These are phyloP conservation scores for Tetrapyrgos nigripes DNA, from an alignment of 1,284 basidiomycete species.

Conservation along the genomic window DNA sequence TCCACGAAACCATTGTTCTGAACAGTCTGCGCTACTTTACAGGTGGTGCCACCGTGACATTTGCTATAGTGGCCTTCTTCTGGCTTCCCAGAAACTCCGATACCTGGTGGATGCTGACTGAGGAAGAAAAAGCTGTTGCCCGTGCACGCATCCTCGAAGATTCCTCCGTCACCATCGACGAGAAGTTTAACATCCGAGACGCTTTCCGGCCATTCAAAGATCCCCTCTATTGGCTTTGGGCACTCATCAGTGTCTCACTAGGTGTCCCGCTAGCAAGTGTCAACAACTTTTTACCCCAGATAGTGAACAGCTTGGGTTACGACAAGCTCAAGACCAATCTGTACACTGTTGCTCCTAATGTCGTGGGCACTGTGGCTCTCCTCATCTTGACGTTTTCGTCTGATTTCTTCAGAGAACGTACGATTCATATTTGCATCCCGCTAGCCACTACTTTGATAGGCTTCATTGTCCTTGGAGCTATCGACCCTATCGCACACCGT, in stretches of 20 bases:
- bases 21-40: background rate
- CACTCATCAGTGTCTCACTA: conserved; percentile 48
- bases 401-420: conserved; percentile 55
- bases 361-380: conserved; percentile 49
- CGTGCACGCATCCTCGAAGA: conserved; percentile 51
- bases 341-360: conserved; percentile 59
- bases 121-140: conserved; percentile 50
- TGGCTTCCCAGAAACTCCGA: conserved; percentile 54
- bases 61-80: conserved; percentile 50
- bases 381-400: conserved; percentile 57
- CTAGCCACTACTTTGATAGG: conserved; percentile 51
- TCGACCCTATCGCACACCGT: conserved; percentile 44
- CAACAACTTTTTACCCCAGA: conserved; percentile 57
- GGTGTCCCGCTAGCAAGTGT: conserved; percentile 50
- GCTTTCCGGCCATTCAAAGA: conserved; percentile 52
- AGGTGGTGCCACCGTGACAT: conserved; percentile 44
- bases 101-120: conserved; percentile 48
- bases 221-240: conserved; percentile 51
- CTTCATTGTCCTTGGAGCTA: conserved; percentile 57
- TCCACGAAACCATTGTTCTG: background rate
- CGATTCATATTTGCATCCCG: conserved; percentile 52
- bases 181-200: conserved; percentile 48
- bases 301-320: conserved; percentile 56
- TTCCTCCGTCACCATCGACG: conserved; percentile 53
- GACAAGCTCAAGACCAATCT: conserved; percentile 56